phyloP scores from a whole-genome alignment of 345 rosid species.

The Hirschfeldia incana region DNA sequence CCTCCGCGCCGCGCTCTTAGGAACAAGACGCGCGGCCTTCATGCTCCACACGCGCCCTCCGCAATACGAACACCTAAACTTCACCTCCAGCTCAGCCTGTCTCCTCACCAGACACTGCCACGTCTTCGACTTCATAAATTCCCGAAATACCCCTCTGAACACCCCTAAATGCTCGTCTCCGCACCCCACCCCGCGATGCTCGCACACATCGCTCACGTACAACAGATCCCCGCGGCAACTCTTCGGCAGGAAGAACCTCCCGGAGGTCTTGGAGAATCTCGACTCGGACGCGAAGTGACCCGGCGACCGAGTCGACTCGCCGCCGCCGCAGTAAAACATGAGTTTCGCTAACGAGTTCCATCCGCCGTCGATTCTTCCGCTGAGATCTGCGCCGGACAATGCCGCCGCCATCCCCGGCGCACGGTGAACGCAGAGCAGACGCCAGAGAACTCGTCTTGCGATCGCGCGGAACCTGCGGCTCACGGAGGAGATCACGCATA shows the following conservation, averaged over 20 bases:
- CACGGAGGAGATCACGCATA: constrained; percentile 57
- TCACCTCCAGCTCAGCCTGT: constrained; percentile 57
- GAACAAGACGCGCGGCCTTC: constrained; percentile 68
- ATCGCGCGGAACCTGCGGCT: constrained; percentile 68
- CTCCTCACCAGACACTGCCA: constrained; percentile 58
- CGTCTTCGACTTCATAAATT: constrained; percentile 68
- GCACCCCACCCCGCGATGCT: constrained; percentile 44
- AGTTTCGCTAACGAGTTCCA: constrained; percentile 77
- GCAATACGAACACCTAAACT: constrained; percentile 67
- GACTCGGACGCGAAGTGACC: constrained; percentile 64
- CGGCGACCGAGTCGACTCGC: constrained; percentile 43
- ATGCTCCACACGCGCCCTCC: constrained; percentile 90
- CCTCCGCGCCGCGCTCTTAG: constrained; percentile 71
- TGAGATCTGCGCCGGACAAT: constrained; percentile 40
- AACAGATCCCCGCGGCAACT: constrained; percentile 65
- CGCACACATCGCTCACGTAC: constrained; percentile 81
- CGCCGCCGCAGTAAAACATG: constrained; percentile 83
- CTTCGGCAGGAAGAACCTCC: constrained; percentile 60
- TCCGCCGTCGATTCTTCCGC: constrained; percentile 55
- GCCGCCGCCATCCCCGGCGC: constrained; percentile 67
- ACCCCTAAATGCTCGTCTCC: constrained; percentile 70
- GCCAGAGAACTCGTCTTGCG: constrained; percentile 73
- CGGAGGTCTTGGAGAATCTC: constrained; percentile 87
- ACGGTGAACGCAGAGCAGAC: constrained; percentile 60
- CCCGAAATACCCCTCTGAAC: constrained; percentile 72